phyloP scores from a whole-genome alignment of 768 basidiomycete genomes.

The Suillus decipiens region DNA sequence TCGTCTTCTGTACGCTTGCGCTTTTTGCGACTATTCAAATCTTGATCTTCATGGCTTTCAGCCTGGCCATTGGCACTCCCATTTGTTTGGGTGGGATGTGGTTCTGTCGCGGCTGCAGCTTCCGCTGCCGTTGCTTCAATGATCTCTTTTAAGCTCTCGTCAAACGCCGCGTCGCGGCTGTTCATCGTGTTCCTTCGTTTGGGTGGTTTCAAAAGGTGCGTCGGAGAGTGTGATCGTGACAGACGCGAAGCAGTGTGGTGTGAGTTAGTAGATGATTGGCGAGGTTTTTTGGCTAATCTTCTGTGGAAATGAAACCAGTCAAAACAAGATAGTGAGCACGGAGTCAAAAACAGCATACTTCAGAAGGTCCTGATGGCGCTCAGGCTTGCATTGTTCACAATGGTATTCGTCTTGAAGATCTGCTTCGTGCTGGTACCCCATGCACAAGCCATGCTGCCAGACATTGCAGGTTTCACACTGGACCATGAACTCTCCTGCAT shows the following conservation, averaged over 20 bases:
- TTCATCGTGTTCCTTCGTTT: slow-evolving; percentile 98
- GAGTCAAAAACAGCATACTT: slow-evolving; percentile 53
- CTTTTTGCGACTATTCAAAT: slow-evolving; percentile 57
- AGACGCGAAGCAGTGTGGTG: slow-evolving; percentile 62
- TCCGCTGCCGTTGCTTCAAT: slow-evolving; percentile 75
- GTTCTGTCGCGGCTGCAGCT: slow-evolving; percentile 55
- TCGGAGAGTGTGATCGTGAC: slow-evolving; percentile 77
- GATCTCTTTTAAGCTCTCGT: slow-evolving; percentile 80
- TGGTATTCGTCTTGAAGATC: slow-evolving; percentile 83
- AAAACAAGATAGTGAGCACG: slow-evolving; percentile 19
- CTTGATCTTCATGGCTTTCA: slow-evolving; percentile 49
- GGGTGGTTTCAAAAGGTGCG: slow-evolving; percentile 59
- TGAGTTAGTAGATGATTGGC: slow-evolving; percentile 64
- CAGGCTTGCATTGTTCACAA: slow-evolving; percentile 92
- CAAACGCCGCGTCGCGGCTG: slow-evolving; percentile 91
- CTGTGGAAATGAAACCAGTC: slow-evolving; percentile 37
- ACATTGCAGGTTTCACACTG: slow-evolving; percentile 96
- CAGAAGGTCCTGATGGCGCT: slow-evolving; percentile 78
- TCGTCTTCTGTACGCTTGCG: slow-evolving; percentile 79
- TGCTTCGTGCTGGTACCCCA: slow-evolving; percentile 85
- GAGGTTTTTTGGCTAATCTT: slow-evolving; percentile 61
- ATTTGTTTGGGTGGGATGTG: slow-evolving; percentile 33
- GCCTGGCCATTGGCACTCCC: slow-evolving; percentile 43
- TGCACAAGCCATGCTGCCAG: slow-evolving; percentile 97
- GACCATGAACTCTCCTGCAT: slow-evolving; percentile 95